Percentiles rank a stretch among this genome's conserved stretches.
phyloP scores from a whole-genome alignment of 2,329 filamentous ascomycete species.

The Aureobasidium sp. region DNA sequence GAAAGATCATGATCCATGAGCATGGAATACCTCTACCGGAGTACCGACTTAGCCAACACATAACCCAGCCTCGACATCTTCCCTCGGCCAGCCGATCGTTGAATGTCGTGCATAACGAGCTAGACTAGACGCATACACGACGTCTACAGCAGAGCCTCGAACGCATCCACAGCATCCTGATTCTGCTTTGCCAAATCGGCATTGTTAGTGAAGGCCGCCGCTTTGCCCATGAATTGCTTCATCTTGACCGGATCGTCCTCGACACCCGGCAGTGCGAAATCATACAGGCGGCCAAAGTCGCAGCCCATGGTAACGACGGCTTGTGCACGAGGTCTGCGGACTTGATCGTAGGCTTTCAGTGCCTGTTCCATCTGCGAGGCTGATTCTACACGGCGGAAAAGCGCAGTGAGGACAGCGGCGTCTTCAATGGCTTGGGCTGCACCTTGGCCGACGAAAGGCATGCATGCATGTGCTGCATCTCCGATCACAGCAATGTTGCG shows the following conservation, averaged over 20 bases:
- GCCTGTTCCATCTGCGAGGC: constrained; percentile 13
- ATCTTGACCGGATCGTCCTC: constrained; percentile 23
- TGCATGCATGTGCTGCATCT: constrained; percentile 31
- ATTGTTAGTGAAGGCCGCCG: constrained; percentile 24
- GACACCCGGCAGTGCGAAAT: constrained; percentile 21
- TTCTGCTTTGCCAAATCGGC: constrained; percentile 24
- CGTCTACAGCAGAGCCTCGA: constrained; percentile 14
- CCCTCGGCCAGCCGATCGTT: background rate
- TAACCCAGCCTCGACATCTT: background rate
- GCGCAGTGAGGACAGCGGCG: constrained; percentile 24
- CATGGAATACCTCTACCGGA: background rate
- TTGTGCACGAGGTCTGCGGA: constrained; percentile 22
- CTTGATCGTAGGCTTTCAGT: constrained; percentile 21
- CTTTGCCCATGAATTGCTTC: constrained; percentile 23
- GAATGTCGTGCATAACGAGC: background rate
- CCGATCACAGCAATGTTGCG: constrained; percentile 27
- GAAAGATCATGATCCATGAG: background rate
- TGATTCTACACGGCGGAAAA: constrained; percentile 18
- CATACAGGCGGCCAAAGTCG: constrained; percentile 23
- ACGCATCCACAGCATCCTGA: constrained; percentile 20
- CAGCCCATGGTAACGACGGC: constrained; percentile 23
- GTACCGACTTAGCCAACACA: background rate
- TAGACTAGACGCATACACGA: background rate
- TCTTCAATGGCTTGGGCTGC: constrained; percentile 32
- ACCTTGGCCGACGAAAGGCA: constrained; percentile 28